Conservation (phyloP, 1,284 basidiomycete genomes). For the Apiotrichum laibachii region DNA sequence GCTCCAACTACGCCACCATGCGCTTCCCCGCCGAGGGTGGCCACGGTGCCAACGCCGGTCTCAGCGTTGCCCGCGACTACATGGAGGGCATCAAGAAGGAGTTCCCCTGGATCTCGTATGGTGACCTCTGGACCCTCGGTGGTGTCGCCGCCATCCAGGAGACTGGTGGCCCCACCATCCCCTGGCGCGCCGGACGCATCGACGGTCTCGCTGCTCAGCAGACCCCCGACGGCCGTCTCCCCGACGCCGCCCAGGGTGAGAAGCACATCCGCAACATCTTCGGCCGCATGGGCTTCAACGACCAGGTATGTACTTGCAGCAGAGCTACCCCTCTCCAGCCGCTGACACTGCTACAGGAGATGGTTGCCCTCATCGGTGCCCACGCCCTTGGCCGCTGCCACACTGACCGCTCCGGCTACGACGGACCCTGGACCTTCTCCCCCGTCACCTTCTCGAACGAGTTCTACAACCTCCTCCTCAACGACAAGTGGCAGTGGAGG, state of each 20-base stretch:
- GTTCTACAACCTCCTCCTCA: slow-evolving; percentile 58
- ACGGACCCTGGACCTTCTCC: slow-evolving; percentile 61
- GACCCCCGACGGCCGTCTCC: slow-evolving; percentile 91
- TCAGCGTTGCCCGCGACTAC: slow-evolving; percentile 74
- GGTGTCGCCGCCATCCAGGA: slow-evolving; percentile 68
- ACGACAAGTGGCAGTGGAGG: slow-evolving; percentile 66
- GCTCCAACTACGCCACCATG: slow-evolving; percentile 92
- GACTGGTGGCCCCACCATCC: slow-evolving; percentile 61
- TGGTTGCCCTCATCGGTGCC: slow-evolving; percentile 89
- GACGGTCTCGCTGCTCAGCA: slow-evolving; percentile 73
- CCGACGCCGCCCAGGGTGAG: slow-evolving; percentile 79
- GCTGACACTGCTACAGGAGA: slow-evolving; percentile 56
- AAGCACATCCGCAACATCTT: slow-evolving; percentile 89
- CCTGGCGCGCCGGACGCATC: slow-evolving; percentile 84
- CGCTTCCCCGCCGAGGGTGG: slow-evolving; percentile 80
- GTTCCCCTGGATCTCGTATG: slow-evolving; percentile 83
- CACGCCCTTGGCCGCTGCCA: slow-evolving; percentile 96
- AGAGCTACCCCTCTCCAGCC: too few relatives aligned
- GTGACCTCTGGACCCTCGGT: slow-evolving; percentile 89
- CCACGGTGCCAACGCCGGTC: slow-evolving; percentile 85
- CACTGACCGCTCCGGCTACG: slow-evolving; percentile 72
- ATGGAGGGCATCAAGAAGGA: slow-evolving; percentile 86
- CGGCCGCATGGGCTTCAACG: slow-evolving; percentile 94
- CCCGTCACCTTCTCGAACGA: slow-evolving; percentile 83
- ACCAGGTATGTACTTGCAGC: slow-evolving; percentile 56